These are phyloP conservation scores for Zopfochytrium polystomum DNA, from an alignment of 371 early-diverging fungal genomes.

Conservation along the genomic window DNA sequence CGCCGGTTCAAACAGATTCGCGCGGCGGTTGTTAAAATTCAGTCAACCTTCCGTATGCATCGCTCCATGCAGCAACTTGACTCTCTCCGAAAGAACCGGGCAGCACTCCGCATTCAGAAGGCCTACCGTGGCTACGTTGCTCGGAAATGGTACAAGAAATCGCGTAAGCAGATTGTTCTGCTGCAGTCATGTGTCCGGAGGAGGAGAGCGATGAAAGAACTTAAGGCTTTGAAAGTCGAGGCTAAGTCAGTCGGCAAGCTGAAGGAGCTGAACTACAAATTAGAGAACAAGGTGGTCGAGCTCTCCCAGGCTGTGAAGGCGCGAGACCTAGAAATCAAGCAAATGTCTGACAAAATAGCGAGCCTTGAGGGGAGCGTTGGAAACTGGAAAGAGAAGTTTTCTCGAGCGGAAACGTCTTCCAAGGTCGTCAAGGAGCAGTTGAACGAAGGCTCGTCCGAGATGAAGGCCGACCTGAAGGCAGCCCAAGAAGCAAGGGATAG, in stretches of 20 bases:
- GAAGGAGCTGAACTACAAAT: slow-evolving; percentile 84
- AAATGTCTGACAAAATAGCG: slow-evolving; percentile 52
- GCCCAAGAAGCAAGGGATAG: slow-evolving; percentile 52
- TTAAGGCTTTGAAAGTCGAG: slow-evolving; percentile 70
- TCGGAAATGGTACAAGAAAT: slow-evolving; percentile 55
- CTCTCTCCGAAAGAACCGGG: slow-evolving; percentile 57
- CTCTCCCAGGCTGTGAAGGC: slow-evolving; percentile 77
- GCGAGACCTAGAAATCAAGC: slow-evolving; percentile 68
- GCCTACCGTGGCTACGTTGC: slow-evolving; percentile 48
- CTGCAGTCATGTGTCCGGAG: slow-evolving; percentile 83
- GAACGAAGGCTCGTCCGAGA: slow-evolving; percentile 51
- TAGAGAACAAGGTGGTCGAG: slow-evolving; percentile 94
- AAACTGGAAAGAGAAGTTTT: slow-evolving; percentile 18
- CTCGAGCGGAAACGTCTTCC: slow-evolving; percentile 19
- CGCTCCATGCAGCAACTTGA: slow-evolving; percentile 1
- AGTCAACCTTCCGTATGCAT: slow-evolving; percentile 2
- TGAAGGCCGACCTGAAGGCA: slow-evolving; percentile 57
- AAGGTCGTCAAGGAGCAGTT: slow-evolving; percentile 32
- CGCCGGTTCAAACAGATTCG: slow-evolving; percentile 45
- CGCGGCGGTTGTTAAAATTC: slow-evolving; percentile 43
- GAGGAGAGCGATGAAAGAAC: slow-evolving; percentile 59
- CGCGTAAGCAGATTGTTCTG: slow-evolving; percentile 56
- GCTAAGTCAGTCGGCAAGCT: slow-evolving; percentile 84
- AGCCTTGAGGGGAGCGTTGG: slow-evolving; percentile 57
- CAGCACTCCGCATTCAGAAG: slow-evolving; percentile 71